These are phyloP conservation scores for Notholithocarpus densiflorus DNA, from an alignment of 306 rosid genomes.

Conservation along the genomic window DNA sequence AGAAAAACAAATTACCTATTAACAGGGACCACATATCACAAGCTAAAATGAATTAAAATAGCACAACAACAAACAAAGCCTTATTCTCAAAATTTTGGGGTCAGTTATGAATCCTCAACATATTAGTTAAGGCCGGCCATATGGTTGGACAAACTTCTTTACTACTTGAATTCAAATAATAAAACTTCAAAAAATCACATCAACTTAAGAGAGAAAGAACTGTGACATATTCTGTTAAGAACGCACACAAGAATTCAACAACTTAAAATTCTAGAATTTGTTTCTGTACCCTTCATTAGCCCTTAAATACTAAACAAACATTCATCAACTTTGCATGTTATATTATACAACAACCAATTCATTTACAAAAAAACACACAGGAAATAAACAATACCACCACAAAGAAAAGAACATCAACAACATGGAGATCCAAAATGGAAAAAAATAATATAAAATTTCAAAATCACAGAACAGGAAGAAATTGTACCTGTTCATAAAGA, in stretches of 20 bases:
- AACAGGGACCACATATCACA: neutral
- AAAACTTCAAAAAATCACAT: neutral
- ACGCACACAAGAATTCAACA: too few species aligned
- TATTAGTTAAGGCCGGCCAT: too few species aligned
- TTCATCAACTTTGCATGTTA: neutral
- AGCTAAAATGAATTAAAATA: neutral
- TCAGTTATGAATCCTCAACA: too few species aligned
- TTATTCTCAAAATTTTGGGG: too few species aligned
- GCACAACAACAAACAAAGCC: neutral
- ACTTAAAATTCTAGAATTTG: neutral
- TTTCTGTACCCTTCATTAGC: neutral
- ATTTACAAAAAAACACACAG: neutral
- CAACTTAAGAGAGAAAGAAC: neutral
- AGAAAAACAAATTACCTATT: neutral
- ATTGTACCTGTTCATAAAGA: slow-evolving; percentile 69
- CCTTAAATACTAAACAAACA: neutral
- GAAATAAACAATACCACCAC: neutral
- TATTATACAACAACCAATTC: neutral
- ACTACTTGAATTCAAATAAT: neutral
- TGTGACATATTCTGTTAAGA: neutral
- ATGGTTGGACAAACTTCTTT: too few species aligned
- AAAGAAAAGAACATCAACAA: neutral
- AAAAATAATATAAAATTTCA: neutral
- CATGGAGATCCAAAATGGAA: neutral
- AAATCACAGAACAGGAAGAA: slow-evolving; percentile 13